Conservation (phyloP, 306 rosid species). For the Vigna mungo region DNA sequence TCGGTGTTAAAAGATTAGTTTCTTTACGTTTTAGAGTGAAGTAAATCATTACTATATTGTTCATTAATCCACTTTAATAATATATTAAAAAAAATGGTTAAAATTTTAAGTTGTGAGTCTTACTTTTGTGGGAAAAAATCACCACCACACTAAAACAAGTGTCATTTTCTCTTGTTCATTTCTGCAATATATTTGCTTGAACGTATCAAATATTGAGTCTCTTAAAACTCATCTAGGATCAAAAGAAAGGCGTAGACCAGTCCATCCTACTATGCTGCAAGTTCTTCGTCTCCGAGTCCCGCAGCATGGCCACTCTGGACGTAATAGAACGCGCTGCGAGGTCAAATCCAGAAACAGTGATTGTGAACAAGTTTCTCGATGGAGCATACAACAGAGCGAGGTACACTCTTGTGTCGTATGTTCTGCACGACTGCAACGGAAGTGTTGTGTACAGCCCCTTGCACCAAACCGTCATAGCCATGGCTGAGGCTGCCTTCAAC, state of each 20-base stretch:
- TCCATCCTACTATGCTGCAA: constrained; percentile 77
- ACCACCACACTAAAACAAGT: too few relatives aligned
- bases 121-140: too few relatives aligned
- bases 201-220: too few relatives aligned
- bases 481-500: constrained; percentile 77
- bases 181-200: background rate
- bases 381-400: constrained; percentile 72
- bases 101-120: too few relatives aligned
- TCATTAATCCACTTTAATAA: too few relatives aligned
- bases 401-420: constrained; percentile 76
- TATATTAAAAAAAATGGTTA: too few relatives aligned
- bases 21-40: too few relatives aligned
- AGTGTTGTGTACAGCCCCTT: constrained; percentile 77
- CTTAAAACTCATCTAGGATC: constrained; percentile 46
- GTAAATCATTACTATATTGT: too few relatives aligned
- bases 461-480: constrained; percentile 68
- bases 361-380: constrained; percentile 69
- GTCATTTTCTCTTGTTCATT: too few relatives aligned
- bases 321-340: constrained; percentile 74
- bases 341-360: constrained; percentile 59
- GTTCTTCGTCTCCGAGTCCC: constrained; percentile 70
- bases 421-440: constrained; percentile 66
- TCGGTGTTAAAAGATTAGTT: too few relatives aligned
- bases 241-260: constrained; percentile 62
- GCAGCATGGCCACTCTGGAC: constrained; percentile 62